phyloP scores from a whole-genome alignment of 805 yeast genomes.

The Diddensiella transvaalensis region DNA sequence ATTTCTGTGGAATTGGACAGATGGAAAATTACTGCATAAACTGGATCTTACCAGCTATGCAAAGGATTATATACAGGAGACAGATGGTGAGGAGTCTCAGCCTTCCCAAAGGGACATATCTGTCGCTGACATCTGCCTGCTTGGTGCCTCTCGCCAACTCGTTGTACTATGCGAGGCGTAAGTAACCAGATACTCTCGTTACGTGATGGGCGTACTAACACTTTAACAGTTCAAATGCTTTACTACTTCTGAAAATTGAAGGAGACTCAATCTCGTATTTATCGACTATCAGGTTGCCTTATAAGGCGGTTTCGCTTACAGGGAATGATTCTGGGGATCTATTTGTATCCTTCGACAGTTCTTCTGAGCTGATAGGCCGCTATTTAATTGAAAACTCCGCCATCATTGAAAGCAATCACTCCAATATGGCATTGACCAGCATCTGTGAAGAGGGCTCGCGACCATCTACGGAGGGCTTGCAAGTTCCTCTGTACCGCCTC shows the following conservation, averaged over 20 bases:
- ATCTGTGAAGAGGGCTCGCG: constrained; percentile 8
- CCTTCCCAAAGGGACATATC: constrained; percentile 15
- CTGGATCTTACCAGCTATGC: neutral
- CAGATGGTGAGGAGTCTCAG: neutral
- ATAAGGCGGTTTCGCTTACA: constrained; percentile 26
- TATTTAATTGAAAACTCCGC: constrained; percentile 21
- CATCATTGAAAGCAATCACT: neutral
- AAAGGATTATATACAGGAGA: neutral
- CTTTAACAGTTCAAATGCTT: constrained; percentile 18
- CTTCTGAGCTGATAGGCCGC: constrained; percentile 19
- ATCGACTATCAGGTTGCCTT: constrained; percentile 27
- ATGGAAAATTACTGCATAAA: constrained; percentile 32
- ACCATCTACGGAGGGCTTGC: constrained; percentile 34
- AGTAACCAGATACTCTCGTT: too few species aligned
- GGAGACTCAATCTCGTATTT: constrained; percentile 22
- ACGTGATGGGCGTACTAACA: too few species aligned
- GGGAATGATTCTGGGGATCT: constrained; percentile 10
- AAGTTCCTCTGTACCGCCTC: constrained; percentile 49
- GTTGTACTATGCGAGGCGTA: constrained; percentile 28
- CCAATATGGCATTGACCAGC: neutral
- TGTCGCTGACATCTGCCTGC: constrained; percentile 31
- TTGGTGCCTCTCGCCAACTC: constrained; percentile 32
- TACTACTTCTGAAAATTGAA: constrained; percentile 20
- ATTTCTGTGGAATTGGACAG: constrained; percentile 75
- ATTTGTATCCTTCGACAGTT: constrained; percentile 16